phyloP scores from a whole-genome alignment of 2,329 filamentous ascomycete genomes.

The Setomelanomma holmii region DNA sequence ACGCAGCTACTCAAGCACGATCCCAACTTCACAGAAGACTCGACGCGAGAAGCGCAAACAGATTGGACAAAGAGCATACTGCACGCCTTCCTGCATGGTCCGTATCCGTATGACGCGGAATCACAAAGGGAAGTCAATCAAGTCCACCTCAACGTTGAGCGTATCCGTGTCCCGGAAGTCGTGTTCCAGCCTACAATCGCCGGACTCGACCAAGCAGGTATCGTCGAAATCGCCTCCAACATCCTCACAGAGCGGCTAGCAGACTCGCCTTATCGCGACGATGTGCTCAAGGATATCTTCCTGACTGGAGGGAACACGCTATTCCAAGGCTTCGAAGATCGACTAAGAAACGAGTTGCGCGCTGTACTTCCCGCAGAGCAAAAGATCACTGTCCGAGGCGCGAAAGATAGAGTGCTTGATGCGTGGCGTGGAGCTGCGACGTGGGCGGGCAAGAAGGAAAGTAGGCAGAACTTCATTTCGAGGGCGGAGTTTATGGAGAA shows the following conservation, averaged over 20 bases:
- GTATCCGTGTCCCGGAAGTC: conserved; percentile 91
- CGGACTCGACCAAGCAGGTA: conserved; percentile 89
- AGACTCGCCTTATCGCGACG: conserved; percentile 64
- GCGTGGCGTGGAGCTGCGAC: conserved; percentile 91
- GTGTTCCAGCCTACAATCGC: conserved; percentile 93
- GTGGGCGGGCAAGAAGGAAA: conserved; percentile 72
- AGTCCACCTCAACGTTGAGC: conserved; percentile 94
- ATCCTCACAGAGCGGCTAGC: conserved; percentile 84
- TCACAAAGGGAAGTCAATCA: conserved; percentile 84
- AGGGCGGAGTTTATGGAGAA: conserved; percentile 89
- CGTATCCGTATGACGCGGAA: conserved; percentile 82
- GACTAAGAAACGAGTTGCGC: conserved; percentile 71
- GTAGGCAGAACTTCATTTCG: conserved; percentile 72
- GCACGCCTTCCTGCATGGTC: conserved; percentile 88
- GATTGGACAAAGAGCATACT: conserved; percentile 94
- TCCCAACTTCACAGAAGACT: conserved; percentile 86
- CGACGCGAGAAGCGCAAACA: conserved; percentile 88
- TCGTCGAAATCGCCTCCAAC: conserved; percentile 89
- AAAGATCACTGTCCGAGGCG: conserved; percentile 73
- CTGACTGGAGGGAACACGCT: conserved; percentile 91
- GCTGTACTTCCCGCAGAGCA: conserved; percentile 76
- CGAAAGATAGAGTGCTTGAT: conserved; percentile 79
- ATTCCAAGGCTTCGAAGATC: conserved; percentile 88
- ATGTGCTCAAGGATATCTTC: conserved; percentile 85
- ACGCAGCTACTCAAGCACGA: conserved; percentile 86